Conservation (phyloP, 805 yeast species). For the Middelhovenomyces tepae region DNA sequence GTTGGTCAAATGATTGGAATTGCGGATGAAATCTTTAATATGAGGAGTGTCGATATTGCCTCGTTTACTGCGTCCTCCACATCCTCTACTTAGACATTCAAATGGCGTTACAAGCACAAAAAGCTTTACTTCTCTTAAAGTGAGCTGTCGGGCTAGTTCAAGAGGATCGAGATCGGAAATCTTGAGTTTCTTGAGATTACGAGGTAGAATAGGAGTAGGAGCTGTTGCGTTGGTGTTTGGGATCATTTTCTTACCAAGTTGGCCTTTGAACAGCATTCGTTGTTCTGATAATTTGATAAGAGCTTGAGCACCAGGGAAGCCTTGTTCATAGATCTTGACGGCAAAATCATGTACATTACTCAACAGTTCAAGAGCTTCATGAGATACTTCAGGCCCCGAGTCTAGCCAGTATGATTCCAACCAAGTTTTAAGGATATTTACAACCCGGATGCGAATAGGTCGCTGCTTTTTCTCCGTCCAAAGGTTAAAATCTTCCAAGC, state of each 20-base stretch:
- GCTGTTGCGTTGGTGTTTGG: constrained; percentile 9
- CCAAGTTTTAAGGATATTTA: constrained; percentile 57
- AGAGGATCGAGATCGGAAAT: constrained; percentile 60
- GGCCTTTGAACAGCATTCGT: constrained; percentile 23
- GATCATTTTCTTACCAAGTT: constrained; percentile 16
- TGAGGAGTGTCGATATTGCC: constrained; percentile 1
- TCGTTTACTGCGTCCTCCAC: constrained; percentile 45
- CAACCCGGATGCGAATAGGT: constrained; percentile 58
- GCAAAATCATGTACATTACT: too few relatives aligned
- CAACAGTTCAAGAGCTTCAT: too few relatives aligned
- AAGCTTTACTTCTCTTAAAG: constrained; percentile 63
- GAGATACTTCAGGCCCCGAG: too few relatives aligned
- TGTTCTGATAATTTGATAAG: constrained; percentile 32
- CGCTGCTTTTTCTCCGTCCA: constrained; percentile 68
- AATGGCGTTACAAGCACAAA: constrained; percentile 60
- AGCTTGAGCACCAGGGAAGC: constrained; percentile 37
- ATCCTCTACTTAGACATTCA: constrained; percentile 69
- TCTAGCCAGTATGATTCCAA: constrained; percentile 66
- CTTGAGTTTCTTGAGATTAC: constrained; percentile 32
- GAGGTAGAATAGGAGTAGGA: constrained; percentile 24
- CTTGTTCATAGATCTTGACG: constrained; percentile 20
- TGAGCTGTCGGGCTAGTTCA: constrained; percentile 77
- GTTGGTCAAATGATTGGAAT: constrained; percentile 72
- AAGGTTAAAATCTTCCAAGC: constrained; percentile 66
- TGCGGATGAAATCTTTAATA: constrained; percentile 21